Percentiles rank a stretch among this genome's conserved stretches.
Conservation (phyloP, 495 filamentous ascomycete genomes). For the Lasiosphaeria miniovina region DNA sequence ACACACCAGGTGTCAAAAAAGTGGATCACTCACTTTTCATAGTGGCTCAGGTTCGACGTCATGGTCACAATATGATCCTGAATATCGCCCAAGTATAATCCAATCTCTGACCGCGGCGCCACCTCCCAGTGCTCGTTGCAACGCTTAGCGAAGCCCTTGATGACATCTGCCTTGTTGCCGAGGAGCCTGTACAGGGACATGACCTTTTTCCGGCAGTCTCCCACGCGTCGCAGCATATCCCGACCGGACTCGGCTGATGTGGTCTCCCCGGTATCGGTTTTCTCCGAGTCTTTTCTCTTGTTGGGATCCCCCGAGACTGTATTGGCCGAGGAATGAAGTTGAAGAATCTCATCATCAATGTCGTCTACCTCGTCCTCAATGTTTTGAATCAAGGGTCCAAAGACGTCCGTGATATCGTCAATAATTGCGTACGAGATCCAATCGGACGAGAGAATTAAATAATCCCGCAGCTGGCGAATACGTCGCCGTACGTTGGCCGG, state of each 20-base stretch:
- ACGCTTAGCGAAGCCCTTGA: slow-evolving; percentile 98
- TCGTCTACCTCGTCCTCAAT: slow-evolving; percentile 89
- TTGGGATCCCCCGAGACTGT: slow-evolving; percentile 29
- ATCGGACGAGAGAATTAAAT: slow-evolving; percentile 86
- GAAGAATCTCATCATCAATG: slow-evolving; percentile 79
- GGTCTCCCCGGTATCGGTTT: slow-evolving; percentile 38
- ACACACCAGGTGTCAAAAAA: slow-evolving; percentile 17
- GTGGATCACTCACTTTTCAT: slow-evolving; percentile 72
- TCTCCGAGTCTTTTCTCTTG: slow-evolving; percentile 37
- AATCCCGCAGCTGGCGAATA: slow-evolving; percentile 91
- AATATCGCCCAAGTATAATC: slow-evolving; percentile 92
- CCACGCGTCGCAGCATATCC: slow-evolving; percentile 86
- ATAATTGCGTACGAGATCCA: slow-evolving; percentile 99
- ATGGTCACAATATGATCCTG: slow-evolving; percentile 99
- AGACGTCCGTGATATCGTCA: slow-evolving; percentile 96
- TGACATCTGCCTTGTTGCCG: slow-evolving; percentile 97
- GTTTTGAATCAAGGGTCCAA: slow-evolving; percentile 81
- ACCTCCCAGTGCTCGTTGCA: slow-evolving; percentile 99
- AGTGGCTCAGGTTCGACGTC: slow-evolving; percentile 91
- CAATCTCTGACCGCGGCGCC: slow-evolving; percentile 91
- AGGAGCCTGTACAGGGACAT: slow-evolving; percentile 89
- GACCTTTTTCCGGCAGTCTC: slow-evolving; percentile 92
- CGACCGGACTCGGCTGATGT: slow-evolving; percentile 56
- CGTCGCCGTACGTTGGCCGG: slow-evolving; percentile 91
- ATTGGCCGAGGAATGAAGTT: slow-evolving; percentile 61